A percentile compares a stretch with the other conserved stretches of the same genome.
These are phyloP conservation scores for Xylariaceae sp. DNA, from an alignment of 2,329 filamentous ascomycete genomes.

Conservation along the genomic window DNA sequence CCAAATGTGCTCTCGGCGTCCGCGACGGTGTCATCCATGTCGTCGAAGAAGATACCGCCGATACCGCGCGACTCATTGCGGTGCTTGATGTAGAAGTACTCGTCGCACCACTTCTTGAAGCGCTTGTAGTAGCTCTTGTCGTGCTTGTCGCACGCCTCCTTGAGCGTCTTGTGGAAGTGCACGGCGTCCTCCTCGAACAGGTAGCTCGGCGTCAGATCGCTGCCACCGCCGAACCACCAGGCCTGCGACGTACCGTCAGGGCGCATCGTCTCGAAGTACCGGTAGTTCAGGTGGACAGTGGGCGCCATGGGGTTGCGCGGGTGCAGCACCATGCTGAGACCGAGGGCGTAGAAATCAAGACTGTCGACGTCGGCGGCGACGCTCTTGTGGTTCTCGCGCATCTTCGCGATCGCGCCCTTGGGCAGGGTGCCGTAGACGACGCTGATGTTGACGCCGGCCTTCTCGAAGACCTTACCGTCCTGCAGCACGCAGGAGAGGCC, in stretches of 20 bases:
- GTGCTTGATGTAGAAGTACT: conserved; percentile 95
- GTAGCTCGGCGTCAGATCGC: conserved; percentile 87
- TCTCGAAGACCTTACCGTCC: conserved; percentile 95
- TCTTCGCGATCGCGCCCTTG: conserved; percentile 80
- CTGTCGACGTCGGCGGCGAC: conserved; percentile 65
- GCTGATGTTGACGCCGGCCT: conserved; percentile 91
- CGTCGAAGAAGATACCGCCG: conserved; percentile 98
- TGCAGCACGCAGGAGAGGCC: conserved; percentile 93
- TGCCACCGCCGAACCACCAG: conserved; percentile 98
- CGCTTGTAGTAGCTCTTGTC: conserved; percentile 85
- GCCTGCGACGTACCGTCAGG: conserved; percentile 74
- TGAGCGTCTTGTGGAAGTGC: conserved; percentile 92
- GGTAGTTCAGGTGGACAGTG: conserved; percentile 96
- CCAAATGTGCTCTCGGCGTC: conserved; percentile 86
- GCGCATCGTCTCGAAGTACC: conserved; percentile 95
- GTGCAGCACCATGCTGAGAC: conserved; percentile 87
- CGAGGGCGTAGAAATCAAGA: conserved; percentile 91
- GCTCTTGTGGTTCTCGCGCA: conserved; percentile 92
- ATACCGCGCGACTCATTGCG: conserved; percentile 79
- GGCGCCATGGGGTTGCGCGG: conserved; percentile 94
- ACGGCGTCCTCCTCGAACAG: conserved; percentile 96
- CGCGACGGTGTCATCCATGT: conserved; percentile 80
- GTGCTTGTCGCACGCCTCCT: conserved; percentile 88
- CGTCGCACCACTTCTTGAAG: conserved; percentile 98
- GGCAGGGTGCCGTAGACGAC: conserved; percentile 91